Evolutionary conservation across 2,329 filamentous ascomycete genomes (phyloP).

Genomic region (Cytospora paraplurivora): DNA sequence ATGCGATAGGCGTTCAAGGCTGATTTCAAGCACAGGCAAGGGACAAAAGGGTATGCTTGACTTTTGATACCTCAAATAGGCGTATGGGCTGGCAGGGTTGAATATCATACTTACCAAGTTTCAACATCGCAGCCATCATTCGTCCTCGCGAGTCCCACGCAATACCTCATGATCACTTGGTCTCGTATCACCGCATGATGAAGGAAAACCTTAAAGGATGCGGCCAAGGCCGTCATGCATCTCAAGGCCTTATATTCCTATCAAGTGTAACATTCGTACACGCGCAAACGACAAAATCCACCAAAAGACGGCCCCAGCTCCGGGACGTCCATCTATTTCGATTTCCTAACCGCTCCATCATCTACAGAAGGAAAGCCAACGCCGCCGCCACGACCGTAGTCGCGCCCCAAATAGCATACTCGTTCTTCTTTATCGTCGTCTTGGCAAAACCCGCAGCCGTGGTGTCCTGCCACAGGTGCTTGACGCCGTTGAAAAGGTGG

Average conservation of each 20-base stretch:
- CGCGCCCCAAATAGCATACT: slow-evolving; percentile 51
- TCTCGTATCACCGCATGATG: neutral
- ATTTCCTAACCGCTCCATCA: neutral
- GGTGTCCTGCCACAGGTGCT: slow-evolving; percentile 56
- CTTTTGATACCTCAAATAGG: slow-evolving; percentile 27
- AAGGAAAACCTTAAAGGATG: neutral
- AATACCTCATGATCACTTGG: neutral
- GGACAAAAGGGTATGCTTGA: slow-evolving; percentile 14
- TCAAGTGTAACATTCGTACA: slow-evolving; percentile 16
- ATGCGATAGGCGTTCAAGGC: slow-evolving; percentile 17
- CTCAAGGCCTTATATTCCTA: slow-evolving; percentile 6
- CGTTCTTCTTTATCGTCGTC: slow-evolving; percentile 47
- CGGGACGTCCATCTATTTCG: neutral
- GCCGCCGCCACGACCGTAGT: slow-evolving; percentile 48
- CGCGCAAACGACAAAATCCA: slow-evolving; percentile 12
- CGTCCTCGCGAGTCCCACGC: neutral
- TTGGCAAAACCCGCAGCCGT: slow-evolving; percentile 53
- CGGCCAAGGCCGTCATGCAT: neutral
- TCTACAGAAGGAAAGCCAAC: slow-evolving; percentile 53
- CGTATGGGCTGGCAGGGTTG: slow-evolving; percentile 30
- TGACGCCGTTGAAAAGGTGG: slow-evolving; percentile 58
- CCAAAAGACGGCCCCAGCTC: neutral
- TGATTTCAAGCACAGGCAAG: slow-evolving; percentile 21
- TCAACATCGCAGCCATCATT: neutral
- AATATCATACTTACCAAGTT: slow-evolving; percentile 22